Base-by-base conservation (phyloP, 768 basidiomycete genomes). In the Leucogyrophana mollusca region DNA sequence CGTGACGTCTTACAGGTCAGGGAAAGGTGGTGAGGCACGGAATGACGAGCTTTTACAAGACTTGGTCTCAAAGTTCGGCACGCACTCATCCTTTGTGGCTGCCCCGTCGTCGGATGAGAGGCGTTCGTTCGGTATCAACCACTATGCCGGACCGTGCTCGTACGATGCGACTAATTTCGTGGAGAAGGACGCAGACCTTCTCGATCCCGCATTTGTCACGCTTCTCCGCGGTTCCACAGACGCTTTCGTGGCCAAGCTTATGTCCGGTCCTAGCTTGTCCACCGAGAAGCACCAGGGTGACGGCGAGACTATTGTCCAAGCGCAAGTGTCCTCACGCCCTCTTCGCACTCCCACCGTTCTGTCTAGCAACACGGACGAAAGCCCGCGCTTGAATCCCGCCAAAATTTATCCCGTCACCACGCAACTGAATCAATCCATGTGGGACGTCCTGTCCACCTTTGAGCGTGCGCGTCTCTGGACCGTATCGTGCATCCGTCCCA, bases 181-280 rank as follows among this genome's bases (percentile, higher is more conserved):
- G 43, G 76, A 78, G 60, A 76, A 71, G 54, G 73, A 76, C 37
- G 66, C 75, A 11, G 77, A 78, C 57, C 63, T 76, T 23, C 62
- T 83, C 27, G 82, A 83, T 51, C 72, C 80, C 18, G 73, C 77
- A 18, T 71, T 82, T 43, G 80, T 83, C 34, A 59, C 70, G 10
- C 70, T 84, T 21, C 65, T 83, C 21, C 71, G 78, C 39, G 64
- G 65, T 34, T 81, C 79, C 3, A 57, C 66, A 3, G 80, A 83
- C 52, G 59, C 73, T 7, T 76, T 83, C 57, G 69, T 83, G 50
- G 65, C 74, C 20, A 83, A 82, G 57, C 74, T 84, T 49, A 73
- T 83, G 59, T 80, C 79, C 7, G 82, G 83, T 3, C 79, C 82
- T 25, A 76, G 79, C 48, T 60, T 84, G 53, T 77, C 82, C 10